Conservation (phyloP, 2,329 filamentous ascomycete species). For the Monilinia vaccinii-corymbosi region DNA sequence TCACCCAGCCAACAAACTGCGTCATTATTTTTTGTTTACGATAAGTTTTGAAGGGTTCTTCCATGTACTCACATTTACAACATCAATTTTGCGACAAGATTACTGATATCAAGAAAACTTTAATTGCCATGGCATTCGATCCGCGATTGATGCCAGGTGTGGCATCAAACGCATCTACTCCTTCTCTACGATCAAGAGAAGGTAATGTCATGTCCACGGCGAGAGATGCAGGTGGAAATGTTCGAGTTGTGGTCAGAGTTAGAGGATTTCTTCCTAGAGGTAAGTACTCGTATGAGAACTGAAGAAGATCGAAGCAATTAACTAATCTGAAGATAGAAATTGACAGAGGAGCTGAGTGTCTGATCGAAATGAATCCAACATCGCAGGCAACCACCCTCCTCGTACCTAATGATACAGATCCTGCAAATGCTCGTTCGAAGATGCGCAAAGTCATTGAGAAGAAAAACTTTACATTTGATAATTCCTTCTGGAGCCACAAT, state of each 20-base stretch:
- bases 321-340: constrained; percentile 50
- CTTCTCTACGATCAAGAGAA: constrained; percentile 66
- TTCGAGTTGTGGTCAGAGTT: constrained; percentile 73
- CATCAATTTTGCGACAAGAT: constrained; percentile 22
- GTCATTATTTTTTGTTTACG: constrained; percentile 1
- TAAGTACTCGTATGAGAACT: constrained; percentile 34
- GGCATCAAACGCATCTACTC: constrained; percentile 65
- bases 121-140: constrained; percentile 34
- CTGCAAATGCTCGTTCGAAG: constrained; percentile 48
- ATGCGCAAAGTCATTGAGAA: constrained; percentile 72
- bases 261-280: constrained; percentile 71
- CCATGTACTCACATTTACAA: constrained; percentile 26
- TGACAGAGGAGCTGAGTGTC: constrained; percentile 69
- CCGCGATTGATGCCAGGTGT: constrained; percentile 39
- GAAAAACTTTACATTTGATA: constrained; percentile 92
- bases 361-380: constrained; percentile 83
- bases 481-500: constrained; percentile 95
- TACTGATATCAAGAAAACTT: constrained; percentile 25
- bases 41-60: neutral
- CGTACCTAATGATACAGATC: constrained; percentile 51
- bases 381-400: constrained; percentile 78
- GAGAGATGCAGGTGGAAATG: constrained; percentile 59
- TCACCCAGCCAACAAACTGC: constrained; percentile 8
- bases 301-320: neutral
- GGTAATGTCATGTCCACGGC: constrained; percentile 49